These are phyloP conservation scores for Apiospora phragmitis DNA, from an alignment of 2,329 filamentous ascomycete genomes.

Conservation along the genomic window DNA sequence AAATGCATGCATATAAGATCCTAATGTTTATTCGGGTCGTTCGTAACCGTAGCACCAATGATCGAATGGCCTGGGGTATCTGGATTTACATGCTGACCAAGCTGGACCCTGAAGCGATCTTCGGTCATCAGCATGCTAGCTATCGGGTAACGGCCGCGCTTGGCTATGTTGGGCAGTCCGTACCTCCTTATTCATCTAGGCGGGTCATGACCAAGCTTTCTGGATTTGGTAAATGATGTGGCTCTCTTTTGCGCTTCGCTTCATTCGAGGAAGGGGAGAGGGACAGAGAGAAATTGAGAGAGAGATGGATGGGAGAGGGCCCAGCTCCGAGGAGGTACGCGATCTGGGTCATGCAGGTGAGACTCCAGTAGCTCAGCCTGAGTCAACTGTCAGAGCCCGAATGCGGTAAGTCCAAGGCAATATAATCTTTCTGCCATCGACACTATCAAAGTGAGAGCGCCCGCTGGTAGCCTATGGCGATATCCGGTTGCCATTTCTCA, in stretches of 20 bases:
- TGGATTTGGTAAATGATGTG: background rate
- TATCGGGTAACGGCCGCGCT: background rate
- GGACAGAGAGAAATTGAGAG: too few relatives aligned
- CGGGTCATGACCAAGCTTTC: background rate
- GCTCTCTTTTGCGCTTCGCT: background rate
- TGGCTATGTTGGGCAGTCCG: background rate
- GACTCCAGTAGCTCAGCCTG: background rate
- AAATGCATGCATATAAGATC: background rate
- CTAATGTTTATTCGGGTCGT: background rate
- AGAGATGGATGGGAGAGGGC: background rate
- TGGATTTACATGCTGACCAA: background rate
- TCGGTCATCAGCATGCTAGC: background rate
- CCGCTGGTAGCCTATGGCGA: background rate
- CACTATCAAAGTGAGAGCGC: background rate
- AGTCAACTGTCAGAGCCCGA: slow-evolving; percentile 1
- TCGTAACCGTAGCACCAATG: background rate
- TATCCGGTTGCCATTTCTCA: background rate
- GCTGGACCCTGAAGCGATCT: background rate
- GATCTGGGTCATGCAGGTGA: background rate
- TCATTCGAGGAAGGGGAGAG: background rate
- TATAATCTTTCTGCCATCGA: background rate
- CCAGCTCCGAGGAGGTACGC: background rate
- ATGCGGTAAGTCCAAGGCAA: background rate
- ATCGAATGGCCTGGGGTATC: background rate
- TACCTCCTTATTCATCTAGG: background rate